These are phyloP conservation scores for Talaromyces amestolkiae DNA, from an alignment of 2,329 filamentous ascomycete genomes.

Conservation along the genomic window DNA sequence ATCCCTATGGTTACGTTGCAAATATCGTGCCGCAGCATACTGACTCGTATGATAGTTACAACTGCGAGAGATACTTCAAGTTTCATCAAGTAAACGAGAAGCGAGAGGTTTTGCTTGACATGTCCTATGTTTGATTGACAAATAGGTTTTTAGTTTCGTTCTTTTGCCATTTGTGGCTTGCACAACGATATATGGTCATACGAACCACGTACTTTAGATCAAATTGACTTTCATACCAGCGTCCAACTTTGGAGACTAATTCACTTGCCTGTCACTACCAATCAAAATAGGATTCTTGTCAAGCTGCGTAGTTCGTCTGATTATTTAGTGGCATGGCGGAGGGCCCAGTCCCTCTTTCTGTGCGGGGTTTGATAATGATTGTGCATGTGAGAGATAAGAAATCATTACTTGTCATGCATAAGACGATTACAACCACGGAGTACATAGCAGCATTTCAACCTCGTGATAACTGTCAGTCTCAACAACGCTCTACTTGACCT, in stretches of 20 bases:
- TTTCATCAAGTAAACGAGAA: slow-evolving; percentile 12
- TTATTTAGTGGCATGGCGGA: not conserved
- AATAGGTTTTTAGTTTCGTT: not conserved
- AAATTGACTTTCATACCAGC: not conserved
- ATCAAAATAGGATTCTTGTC: not conserved
- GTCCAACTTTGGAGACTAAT: not conserved
- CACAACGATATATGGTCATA: not conserved
- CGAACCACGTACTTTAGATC: not conserved
- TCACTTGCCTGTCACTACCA: not conserved
- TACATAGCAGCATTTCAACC: not conserved
- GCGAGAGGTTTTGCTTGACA: slow-evolving; percentile 9
- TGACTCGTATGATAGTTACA: slow-evolving; percentile 7
- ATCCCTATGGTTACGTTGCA: not conserved
- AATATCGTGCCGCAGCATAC: not conserved
- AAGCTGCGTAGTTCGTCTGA: not conserved
- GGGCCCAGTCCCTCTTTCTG: not conserved
- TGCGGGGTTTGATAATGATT: not conserved
- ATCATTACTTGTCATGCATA: not conserved
- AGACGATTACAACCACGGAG: not conserved
- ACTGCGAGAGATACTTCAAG: slow-evolving; percentile 13
- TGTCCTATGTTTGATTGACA: not conserved
- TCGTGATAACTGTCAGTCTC: not conserved
- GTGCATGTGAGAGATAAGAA: slow-evolving; percentile 1
- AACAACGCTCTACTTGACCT: not conserved
- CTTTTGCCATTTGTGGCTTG: no score